These are phyloP conservation scores for Ehretia macrophylla DNA, from an alignment of 257 asterid genomes.

Conservation along the genomic window DNA sequence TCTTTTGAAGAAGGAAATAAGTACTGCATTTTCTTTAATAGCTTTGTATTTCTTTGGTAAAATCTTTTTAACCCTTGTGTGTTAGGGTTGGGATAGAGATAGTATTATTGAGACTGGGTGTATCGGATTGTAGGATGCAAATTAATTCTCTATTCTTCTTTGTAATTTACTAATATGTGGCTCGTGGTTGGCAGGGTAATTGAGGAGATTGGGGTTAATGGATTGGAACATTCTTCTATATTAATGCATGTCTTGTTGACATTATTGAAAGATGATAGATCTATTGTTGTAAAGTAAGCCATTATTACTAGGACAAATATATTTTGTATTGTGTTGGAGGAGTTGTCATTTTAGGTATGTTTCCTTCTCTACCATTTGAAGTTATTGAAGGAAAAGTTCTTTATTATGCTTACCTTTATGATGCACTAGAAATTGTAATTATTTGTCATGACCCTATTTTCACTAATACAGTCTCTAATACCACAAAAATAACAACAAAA, in stretches of 20 bases:
- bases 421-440: background rate
- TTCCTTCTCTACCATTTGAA: constrained; percentile 14
- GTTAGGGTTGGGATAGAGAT: too few relatives aligned
- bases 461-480: too few relatives aligned
- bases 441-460: too few relatives aligned
- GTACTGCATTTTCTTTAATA: too few relatives aligned
- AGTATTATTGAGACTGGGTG: too few relatives aligned
- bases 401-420: background rate
- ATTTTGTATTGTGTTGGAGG: constrained; percentile 67
- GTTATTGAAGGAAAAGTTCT: background rate
- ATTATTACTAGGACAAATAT: constrained; percentile 61
- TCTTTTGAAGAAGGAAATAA: too few relatives aligned
- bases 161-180: too few relatives aligned
- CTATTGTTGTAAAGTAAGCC: constrained; percentile 67
- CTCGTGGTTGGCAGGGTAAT: constrained; percentile 54
- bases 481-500: too few relatives aligned
- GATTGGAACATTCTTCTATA: constrained; percentile 53
- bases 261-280: constrained; percentile 55
- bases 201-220: constrained; percentile 67
- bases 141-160: too few relatives aligned
- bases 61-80: too few relatives aligned
- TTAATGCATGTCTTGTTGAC: constrained; percentile 65
- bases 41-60: too few relatives aligned
- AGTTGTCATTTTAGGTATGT: constrained; percentile 74
- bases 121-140: too few relatives aligned